These are phyloP conservation scores for Fragilaria crotonensis DNA, from an alignment of 108 stramenopile genomes.

Conservation along the genomic window DNA sequence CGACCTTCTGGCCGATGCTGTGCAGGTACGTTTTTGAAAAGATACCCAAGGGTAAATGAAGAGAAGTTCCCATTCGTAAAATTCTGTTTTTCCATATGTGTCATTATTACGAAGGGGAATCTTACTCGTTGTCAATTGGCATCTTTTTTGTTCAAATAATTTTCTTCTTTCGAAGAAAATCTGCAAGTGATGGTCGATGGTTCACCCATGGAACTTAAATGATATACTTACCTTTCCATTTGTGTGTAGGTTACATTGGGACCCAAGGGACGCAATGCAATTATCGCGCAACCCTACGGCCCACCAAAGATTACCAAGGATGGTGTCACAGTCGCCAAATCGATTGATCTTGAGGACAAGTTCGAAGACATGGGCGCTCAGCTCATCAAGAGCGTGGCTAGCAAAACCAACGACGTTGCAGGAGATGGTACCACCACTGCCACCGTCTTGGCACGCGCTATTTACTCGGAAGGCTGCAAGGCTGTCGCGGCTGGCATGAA, in stretches of 20 bases:
- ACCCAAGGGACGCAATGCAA: conserved; percentile 99
- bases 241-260: conserved; percentile 91
- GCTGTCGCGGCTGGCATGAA: conserved; percentile 99
- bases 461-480: conserved; percentile 98
- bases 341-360: conserved; percentile 98
- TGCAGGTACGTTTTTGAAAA: conserved; percentile 72
- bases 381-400: conserved; percentile 91
- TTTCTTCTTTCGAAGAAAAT: no score
- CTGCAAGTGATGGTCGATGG: background rate
- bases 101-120: no score
- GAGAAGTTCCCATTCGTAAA: no score
- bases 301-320: conserved; percentile 99
- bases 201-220: background rate
- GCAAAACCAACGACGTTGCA: conserved; percentile 98
- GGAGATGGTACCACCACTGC: conserved; percentile 99
- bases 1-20: conserved; percentile 94
- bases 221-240: background rate
- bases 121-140: no score
- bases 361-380: conserved; percentile 99
- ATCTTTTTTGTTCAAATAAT: no score
- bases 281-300: conserved; percentile 98
- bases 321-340: conserved; percentile 99
- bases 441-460: conserved; percentile 96
- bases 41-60: no score
- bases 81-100: no score